phyloP scores from a whole-genome alignment of 75 land plant species.

The Pinus albicaulis region DNA sequence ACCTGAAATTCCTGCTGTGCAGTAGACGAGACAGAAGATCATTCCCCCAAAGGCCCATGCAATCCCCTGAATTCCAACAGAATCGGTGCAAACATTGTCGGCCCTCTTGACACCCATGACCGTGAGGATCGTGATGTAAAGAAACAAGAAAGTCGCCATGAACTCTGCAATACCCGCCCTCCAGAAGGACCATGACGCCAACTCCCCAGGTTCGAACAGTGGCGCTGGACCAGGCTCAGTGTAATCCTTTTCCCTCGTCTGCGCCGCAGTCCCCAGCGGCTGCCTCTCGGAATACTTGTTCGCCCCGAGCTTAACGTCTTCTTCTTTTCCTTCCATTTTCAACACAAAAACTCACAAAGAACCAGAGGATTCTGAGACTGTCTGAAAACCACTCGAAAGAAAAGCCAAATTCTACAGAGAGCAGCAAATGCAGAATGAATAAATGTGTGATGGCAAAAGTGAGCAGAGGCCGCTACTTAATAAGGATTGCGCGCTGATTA shows the following conservation, averaged over 20 bases:
- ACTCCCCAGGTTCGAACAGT: conserved; percentile 28
- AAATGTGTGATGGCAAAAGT: no score
- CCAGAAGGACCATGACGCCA: conserved; percentile 46
- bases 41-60: conserved; percentile 43
- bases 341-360: not conserved
- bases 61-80: conserved; percentile 35
- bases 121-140: conserved; percentile 39
- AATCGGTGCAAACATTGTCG: conserved; percentile 6
- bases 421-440: no score
- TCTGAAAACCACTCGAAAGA: no score
- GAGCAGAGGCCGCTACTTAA: no score
- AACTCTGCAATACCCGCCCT: conserved; percentile 52
- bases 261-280: conserved; percentile 35
- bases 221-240: conserved; percentile 30
- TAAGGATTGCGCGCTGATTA: no score
- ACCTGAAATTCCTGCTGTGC: conserved; percentile 48
- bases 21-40: conserved; percentile 45
- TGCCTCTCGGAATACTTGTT: conserved; percentile 48
- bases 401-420: no score
- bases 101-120: conserved; percentile 37
- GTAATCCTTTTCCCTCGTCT: conserved; percentile 27
- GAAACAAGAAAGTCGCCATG: conserved; percentile 43
- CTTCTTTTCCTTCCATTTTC: conserved; percentile 24
- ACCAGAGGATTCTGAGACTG: no score
- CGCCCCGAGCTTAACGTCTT: conserved; percentile 53